A percentile compares a stretch with the other conserved stretches of the same genome.
These are phyloP conservation scores for Ophiocordyceps camponoti-leonardi DNA, from an alignment of 2,329 filamentous ascomycete species.

Conservation along the genomic window DNA sequence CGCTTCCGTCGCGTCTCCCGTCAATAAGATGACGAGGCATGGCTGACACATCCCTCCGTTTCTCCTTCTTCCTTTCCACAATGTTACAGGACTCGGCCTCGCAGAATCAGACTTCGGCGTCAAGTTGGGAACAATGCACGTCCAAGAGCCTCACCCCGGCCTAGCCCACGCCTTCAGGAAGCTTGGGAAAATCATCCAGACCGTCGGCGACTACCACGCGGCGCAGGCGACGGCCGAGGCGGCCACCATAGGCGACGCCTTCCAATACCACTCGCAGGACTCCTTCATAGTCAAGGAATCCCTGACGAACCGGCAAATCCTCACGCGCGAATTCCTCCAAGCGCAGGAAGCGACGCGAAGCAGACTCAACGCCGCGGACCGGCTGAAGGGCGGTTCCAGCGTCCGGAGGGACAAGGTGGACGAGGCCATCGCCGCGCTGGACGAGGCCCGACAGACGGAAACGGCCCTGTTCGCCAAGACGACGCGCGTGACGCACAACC, in stretches of 20 bases:
- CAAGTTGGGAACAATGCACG: conserved; percentile 71
- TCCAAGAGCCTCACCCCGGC: conserved; percentile 80
- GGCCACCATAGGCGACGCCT: conserved; percentile 80
- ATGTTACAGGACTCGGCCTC: conserved; percentile 60
- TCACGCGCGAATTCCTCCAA: conserved; percentile 82
- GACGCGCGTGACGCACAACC: conserved; percentile 72
- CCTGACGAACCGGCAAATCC: conserved; percentile 89
- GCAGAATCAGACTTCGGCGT: conserved; percentile 87
- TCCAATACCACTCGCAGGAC: conserved; percentile 89
- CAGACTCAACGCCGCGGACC: conserved; percentile 72
- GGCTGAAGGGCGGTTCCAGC: conserved; percentile 70
- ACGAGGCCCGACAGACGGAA: conserved; percentile 74
- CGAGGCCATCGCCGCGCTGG: conserved; percentile 80
- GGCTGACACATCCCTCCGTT: conserved; percentile 4
- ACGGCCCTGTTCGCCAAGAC: conserved; percentile 71
- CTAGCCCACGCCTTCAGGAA: conserved; percentile 85
- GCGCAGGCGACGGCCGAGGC: conserved; percentile 94
- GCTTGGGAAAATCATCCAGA: conserved; percentile 83
- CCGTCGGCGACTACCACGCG: conserved; percentile 85
- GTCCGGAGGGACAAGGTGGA: conserved; percentile 93
- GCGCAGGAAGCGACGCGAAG: conserved; percentile 73
- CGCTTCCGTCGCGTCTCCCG: conserved; percentile 1
- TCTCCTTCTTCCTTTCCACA: background rate
- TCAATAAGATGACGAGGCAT: background rate
- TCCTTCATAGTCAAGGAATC: conserved; percentile 98